Evolutionary conservation across 169 alveolate genomes (phyloP).

Genomic region (Eimeria sp.): DNA sequence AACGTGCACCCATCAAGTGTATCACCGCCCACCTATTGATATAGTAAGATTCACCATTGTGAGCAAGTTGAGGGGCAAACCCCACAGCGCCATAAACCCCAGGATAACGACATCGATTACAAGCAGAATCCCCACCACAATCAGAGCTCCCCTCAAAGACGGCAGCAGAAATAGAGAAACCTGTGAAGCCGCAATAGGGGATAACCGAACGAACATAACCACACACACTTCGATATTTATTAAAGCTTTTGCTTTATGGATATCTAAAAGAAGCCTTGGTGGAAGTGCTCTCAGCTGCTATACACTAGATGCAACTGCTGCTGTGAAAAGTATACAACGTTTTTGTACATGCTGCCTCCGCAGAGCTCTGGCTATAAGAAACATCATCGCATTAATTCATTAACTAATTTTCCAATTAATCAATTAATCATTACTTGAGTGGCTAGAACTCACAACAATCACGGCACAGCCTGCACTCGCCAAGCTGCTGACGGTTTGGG

Average conservation of each 20-base stretch:
- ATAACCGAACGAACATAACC: not conserved
- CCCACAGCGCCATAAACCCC: conserved; percentile 92
- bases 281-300: not conserved
- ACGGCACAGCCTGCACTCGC: conserved; percentile 87
- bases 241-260: not conserved
- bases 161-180: conserved; percentile 88
- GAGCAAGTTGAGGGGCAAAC: conserved; percentile 90
- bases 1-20: not conserved
- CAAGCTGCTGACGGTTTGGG: conserved; percentile 85
- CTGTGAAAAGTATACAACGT: too few species aligned
- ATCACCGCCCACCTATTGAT: conserved; percentile 87
- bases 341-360: not conserved
- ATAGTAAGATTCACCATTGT: conserved; percentile 92
- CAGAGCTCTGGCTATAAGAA: not conserved
- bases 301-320: not conserved
- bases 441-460: conserved; percentile 79
- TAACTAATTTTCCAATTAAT: too few species aligned
- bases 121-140: conserved; percentile 86
- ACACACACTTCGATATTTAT: not conserved
- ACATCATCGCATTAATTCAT: not conserved
- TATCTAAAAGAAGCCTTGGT: not conserved
- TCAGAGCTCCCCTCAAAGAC: conserved; percentile 85
- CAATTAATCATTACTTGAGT: not conserved
- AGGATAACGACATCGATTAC: conserved; percentile 89
- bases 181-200: conserved; percentile 29